A percentile compares a stretch with the other conserved stretches of the same genome.
Conservation (phyloP, 1,284 basidiomycete genomes). For the Tilletia horrida region DNA sequence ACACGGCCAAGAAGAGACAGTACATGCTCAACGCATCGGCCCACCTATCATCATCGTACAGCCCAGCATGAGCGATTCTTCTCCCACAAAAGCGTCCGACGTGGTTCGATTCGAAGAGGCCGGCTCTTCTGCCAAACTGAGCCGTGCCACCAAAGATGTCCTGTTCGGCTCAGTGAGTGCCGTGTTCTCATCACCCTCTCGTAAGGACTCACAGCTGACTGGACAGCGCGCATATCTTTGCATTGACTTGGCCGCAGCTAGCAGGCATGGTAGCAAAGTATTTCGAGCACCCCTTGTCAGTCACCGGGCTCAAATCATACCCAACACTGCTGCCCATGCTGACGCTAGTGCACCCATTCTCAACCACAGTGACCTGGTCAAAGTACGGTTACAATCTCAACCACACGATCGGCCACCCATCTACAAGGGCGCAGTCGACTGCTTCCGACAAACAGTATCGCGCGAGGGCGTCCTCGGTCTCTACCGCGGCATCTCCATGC, state of each 20-base stretch:
- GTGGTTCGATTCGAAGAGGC: background rate
- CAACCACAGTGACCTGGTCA: slow-evolving; percentile 43
- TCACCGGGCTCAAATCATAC: background rate
- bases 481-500: slow-evolving; percentile 70
- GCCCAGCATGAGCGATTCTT: background rate
- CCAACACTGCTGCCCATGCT: background rate
- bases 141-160: slow-evolving; percentile 49
- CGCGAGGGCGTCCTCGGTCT: slow-evolving; percentile 49
- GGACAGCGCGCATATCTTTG: background rate
- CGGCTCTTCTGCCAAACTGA: slow-evolving; percentile 23
- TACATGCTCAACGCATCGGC: slow-evolving; percentile 9
- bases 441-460: slow-evolving; percentile 44
- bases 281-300: slow-evolving; percentile 51
- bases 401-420: slow-evolving; percentile 29
- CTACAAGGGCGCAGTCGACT: slow-evolving; percentile 46
- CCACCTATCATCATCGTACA: background rate
- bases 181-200: background rate
- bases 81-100: background rate
- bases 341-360: background rate
- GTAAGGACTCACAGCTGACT: background rate
- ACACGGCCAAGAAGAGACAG: slow-evolving; percentile 13
- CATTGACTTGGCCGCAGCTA: background rate
- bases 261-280: slow-evolving; percentile 53
- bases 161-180: slow-evolving; percentile 42
- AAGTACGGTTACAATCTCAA: slow-evolving; percentile 52